Evolutionary conservation across 2,329 filamentous ascomycete species (phyloP).

Genomic region (Grosmannia clavigera): DNA sequence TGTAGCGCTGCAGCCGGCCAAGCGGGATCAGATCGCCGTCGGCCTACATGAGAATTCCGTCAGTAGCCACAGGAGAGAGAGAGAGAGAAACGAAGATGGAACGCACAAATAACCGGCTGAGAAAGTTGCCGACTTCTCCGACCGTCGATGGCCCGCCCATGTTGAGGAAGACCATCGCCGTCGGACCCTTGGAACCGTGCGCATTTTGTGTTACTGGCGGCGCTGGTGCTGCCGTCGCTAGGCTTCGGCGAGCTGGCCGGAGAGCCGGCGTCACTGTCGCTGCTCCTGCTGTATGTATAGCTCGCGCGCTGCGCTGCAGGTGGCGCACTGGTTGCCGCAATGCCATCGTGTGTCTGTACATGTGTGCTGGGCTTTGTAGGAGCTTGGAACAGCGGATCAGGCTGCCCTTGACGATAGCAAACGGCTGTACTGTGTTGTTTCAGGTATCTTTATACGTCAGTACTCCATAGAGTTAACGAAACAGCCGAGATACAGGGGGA

Average conservation of each 20-base stretch:
- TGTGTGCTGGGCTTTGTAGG: not conserved
- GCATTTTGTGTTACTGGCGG: constrained; percentile 73
- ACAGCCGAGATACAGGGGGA: not conserved
- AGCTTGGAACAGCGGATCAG: not conserved
- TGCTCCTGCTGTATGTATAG: not conserved
- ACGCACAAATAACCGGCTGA: constrained; percentile 83
- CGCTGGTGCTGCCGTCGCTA: constrained; percentile 43
- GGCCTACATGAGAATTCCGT: constrained; percentile 38
- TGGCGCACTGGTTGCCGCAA: constrained; percentile 21
- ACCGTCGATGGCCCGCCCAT: constrained; percentile 93
- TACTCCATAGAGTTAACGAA: not conserved
- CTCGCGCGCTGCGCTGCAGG: constrained; percentile 4
- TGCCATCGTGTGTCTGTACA: constrained; percentile 20
- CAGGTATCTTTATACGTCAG: not conserved
- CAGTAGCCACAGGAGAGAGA: not conserved
- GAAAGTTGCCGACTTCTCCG: constrained; percentile 76
- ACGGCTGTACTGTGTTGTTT: not conserved
- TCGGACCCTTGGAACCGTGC: constrained; percentile 61
- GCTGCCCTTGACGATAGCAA: not conserved
- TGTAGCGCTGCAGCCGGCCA: constrained; percentile 77
- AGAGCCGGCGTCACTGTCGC: not conserved
- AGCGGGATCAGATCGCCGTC: constrained; percentile 94
- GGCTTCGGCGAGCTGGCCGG: constrained; percentile 19
- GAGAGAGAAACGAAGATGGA: not conserved
- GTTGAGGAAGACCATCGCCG: constrained; percentile 97